Evolutionary conservation across 495 filamentous ascomycete genomes (phyloP).

Genomic region (Oleoguttula mirabilis): DNA sequence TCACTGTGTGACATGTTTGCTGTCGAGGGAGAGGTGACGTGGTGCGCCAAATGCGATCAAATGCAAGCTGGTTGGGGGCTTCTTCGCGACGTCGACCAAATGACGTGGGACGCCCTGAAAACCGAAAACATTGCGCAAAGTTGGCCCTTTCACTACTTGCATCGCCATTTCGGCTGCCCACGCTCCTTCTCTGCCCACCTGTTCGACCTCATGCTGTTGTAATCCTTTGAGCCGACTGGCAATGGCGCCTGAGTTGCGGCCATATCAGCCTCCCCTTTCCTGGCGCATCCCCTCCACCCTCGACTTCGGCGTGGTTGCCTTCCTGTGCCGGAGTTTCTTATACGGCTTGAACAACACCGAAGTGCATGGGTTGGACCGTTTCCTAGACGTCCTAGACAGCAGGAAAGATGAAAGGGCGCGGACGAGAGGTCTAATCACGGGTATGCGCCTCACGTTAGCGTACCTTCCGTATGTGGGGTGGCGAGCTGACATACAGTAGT

Average conservation of each 20-base stretch:
- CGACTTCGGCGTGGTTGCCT: conserved; percentile 25
- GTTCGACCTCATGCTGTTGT: neutral
- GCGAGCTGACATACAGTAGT: conserved; percentile 43
- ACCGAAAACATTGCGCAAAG: no score
- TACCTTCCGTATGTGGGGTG: no score
- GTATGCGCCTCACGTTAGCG: no score
- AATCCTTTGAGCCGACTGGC: neutral
- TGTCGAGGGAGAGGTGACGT: neutral
- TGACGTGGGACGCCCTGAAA: neutral
- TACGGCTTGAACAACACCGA: conserved; percentile 35
- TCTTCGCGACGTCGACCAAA: neutral
- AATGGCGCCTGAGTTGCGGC: conserved; percentile 18
- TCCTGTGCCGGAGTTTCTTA: conserved; percentile 29
- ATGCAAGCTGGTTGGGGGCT: no score
- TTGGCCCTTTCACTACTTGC: no score
- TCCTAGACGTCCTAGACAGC: conserved; percentile 62
- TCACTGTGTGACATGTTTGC: conserved; percentile 20
- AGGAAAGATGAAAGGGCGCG: conserved; percentile 56
- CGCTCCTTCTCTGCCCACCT: neutral
- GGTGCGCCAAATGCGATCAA: neutral
- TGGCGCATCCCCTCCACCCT: conserved; percentile 24
- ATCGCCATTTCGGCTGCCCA: no score
- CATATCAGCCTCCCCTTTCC: conserved; percentile 13
- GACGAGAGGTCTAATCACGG: conserved; percentile 70
- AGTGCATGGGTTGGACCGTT: conserved; percentile 58